Conservation (phyloP, 371 early-diverging fungal species). For the Coemansia sp. region DNA sequence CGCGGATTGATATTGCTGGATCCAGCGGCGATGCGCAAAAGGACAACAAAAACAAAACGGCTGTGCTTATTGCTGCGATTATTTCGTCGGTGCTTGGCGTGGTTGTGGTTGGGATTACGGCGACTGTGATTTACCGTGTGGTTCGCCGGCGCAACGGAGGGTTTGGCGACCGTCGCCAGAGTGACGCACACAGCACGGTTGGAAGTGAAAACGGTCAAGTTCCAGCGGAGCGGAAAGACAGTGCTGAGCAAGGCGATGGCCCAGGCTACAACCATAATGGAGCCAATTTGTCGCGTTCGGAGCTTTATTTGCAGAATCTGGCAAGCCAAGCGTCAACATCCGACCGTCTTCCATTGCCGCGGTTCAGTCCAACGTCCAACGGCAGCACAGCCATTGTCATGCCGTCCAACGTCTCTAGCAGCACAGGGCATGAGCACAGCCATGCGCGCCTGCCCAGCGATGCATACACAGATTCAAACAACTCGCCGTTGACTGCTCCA, state of each 20-base stretch:
- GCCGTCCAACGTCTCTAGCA: background rate
- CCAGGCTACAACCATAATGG: background rate
- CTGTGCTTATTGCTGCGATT: slow-evolving; percentile 48
- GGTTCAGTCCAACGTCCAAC: slow-evolving; percentile 12
- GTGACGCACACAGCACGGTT: slow-evolving; percentile 12
- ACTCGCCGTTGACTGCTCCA: slow-evolving; percentile 23
- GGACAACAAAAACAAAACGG: slow-evolving; percentile 30
- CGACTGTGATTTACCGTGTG: slow-evolving; percentile 38
- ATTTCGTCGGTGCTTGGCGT: slow-evolving; percentile 48
- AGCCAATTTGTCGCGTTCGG: background rate
- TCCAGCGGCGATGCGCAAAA: slow-evolving; percentile 12
- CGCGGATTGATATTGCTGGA: slow-evolving; percentile 20
- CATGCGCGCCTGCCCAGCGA: slow-evolving; percentile 4
- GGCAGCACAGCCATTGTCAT: slow-evolving; percentile 7
- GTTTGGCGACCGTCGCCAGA: slow-evolving; percentile 9
- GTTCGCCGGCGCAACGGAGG: slow-evolving; percentile 20
- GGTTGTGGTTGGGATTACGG: slow-evolving; percentile 45
- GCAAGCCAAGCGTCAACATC: background rate
- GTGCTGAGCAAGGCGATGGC: background rate
- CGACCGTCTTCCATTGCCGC: background rate
- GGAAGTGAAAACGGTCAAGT: slow-evolving; percentile 5
- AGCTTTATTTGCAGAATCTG: background rate
- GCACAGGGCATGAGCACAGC: background rate
- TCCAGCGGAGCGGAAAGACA: background rate
- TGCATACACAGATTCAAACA: background rate